Evolutionary conservation across 1,284 basidiomycete genomes (phyloP), one percentile per base, ranked within the genome.

Genomic region (Ceratobasidium sp.): DNA sequence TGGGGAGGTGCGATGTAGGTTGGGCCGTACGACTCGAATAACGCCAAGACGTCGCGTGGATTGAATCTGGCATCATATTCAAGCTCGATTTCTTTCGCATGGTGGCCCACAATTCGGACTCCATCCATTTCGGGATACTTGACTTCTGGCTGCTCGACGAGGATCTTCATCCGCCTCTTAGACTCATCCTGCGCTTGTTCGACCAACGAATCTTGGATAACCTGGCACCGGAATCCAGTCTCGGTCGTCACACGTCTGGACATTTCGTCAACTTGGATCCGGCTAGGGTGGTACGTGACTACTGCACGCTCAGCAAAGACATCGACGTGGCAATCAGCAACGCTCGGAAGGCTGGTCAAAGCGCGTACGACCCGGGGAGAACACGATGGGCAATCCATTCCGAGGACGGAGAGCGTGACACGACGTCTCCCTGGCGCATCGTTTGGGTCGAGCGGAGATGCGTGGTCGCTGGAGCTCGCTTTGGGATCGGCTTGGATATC

Each of bases 381-480:
- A 47, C 74, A 75, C 49, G 71, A 71, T 8, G 72, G 55, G 57
- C 74, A 75, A 57, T 75, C 71, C 71, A 75, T 70, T n/a, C 74
- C 72, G 20, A 43, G 25, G 32, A 71, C 31, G 7, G 45, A 20
- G 12, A 65, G 17, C 5, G 27, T 10, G 20, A 65, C 25, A 27
- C 15, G 47, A 12, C 25, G 47, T 12, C 47, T n/a, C 6, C 47
- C 47, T 4, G 22, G 47, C 8, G 60, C 40, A n/a, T n/a, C n/a
- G n/a, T n/a, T n/a, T n/a, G n/a, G n/a, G n/a, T n/a, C n/a, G n/a
- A n/a, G n/a, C n/a, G n/a, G n/a, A n/a, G n/a, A n/a, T n/a, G n/a
- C n/a, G n/a, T n/a, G n/a, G n/a, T n/a, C n/a, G n/a, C n/a, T n/a
- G n/a, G n/a, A n/a, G n/a, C n/a, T n/a, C n/a, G n/a, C n/a, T n/a